These are phyloP conservation scores for Bretschneidera sinensis DNA, from an alignment of 345 rosid genomes.

Conservation along the genomic window DNA sequence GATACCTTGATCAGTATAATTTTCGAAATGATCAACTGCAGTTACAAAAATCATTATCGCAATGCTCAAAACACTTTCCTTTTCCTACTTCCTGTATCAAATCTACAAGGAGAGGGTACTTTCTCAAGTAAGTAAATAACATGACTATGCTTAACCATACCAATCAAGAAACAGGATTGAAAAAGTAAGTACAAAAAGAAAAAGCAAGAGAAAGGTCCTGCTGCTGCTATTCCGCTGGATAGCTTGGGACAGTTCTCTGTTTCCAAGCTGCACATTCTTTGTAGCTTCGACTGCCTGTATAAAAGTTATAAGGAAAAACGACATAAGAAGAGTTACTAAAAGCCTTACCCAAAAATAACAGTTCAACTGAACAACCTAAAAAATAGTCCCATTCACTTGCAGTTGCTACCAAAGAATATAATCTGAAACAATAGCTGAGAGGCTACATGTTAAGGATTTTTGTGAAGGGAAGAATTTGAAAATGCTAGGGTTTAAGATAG, in stretches of 20 bases:
- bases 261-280: slow-evolving; percentile 77
- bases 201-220: slow-evolving; percentile 85
- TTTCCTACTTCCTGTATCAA: background rate
- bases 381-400: too few relatives aligned
- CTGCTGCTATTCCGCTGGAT: slow-evolving; percentile 75
- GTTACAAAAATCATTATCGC: too few relatives aligned
- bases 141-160: slow-evolving; percentile 45
- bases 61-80: too few relatives aligned
- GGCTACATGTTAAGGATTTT: too few relatives aligned
- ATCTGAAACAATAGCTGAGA: too few relatives aligned
- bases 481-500: too few relatives aligned
- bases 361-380: too few relatives aligned
- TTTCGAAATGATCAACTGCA: too few relatives aligned
- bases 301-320: background rate
- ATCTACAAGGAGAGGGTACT: background rate
- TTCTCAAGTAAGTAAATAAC: too few relatives aligned
- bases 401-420: too few relatives aligned
- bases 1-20: too few relatives aligned
- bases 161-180: slow-evolving; percentile 88
- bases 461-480: too few relatives aligned
- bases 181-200: slow-evolving; percentile 78
- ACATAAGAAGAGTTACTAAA: background rate
- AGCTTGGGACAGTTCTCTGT: slow-evolving; percentile 81
- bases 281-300: slow-evolving; percentile 90
- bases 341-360: background rate